Evolutionary conservation across 768 basidiomycete genomes (phyloP).

Genomic region (Hericium rajendrae): DNA sequence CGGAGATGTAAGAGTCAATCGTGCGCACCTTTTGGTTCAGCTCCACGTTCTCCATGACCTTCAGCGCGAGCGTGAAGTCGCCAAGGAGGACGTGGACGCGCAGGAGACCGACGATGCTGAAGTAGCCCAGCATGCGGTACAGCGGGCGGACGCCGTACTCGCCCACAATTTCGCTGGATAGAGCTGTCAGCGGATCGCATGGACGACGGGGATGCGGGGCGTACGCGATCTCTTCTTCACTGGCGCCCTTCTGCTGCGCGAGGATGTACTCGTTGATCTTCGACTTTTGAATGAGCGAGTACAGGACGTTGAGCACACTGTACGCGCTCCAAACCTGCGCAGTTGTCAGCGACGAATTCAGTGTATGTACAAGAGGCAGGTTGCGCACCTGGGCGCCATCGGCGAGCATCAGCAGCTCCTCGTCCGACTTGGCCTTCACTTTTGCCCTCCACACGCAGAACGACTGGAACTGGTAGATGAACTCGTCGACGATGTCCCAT

Average conservation of each 20-base stretch:
- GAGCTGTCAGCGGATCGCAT: neutral
- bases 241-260: constrained; percentile 74
- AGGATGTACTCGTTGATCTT: constrained; percentile 88
- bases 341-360: neutral
- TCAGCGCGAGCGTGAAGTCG: constrained; percentile 89
- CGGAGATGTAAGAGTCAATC: neutral
- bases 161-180: constrained; percentile 74
- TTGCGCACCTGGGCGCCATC: constrained; percentile 52
- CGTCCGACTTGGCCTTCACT: constrained; percentile 76
- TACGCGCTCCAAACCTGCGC: constrained; percentile 92
- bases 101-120: constrained; percentile 89
- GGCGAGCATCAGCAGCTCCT: constrained; percentile 75
- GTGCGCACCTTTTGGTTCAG: constrained; percentile 69
- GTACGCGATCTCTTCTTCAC: constrained; percentile 75
- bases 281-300: constrained; percentile 96
- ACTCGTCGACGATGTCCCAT: constrained; percentile 96
- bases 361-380: neutral
- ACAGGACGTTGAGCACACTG: constrained; percentile 95
- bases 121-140: constrained; percentile 94
- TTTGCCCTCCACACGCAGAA: constrained; percentile 91
- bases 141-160: constrained; percentile 87
- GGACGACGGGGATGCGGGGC: constrained; percentile 20
- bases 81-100: constrained; percentile 94
- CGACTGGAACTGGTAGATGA: constrained; percentile 96
- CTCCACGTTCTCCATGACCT: constrained; percentile 91